These are phyloP conservation scores for Juglanconis oblonga DNA, from an alignment of 2,329 filamentous ascomycete genomes.

Conservation along the genomic window DNA sequence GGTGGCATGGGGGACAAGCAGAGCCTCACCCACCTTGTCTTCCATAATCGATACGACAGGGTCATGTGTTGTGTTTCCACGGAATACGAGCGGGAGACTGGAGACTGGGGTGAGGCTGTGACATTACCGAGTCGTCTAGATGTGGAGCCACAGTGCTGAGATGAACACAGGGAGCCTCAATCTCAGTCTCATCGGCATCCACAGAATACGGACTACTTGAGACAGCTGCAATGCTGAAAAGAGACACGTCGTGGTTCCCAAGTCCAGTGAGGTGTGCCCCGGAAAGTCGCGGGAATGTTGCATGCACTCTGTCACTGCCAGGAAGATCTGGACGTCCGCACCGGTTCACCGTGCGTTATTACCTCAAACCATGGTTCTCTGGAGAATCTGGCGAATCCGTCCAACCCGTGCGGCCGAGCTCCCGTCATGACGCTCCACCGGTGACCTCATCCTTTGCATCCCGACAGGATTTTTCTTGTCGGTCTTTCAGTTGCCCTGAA, in stretches of 20 bases:
- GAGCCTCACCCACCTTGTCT: constrained; percentile 2
- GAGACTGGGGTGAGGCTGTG: constrained; percentile 79
- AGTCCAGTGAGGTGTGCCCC: too few species aligned
- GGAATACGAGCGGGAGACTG: constrained; percentile 57
- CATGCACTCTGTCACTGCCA: background rate
- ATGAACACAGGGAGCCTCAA: background rate
- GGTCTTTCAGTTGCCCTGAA: too few species aligned
- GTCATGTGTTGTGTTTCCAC: constrained; percentile 75
- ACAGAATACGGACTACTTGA: background rate
- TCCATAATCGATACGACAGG: background rate
- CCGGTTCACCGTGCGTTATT: background rate
- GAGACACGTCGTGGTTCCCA: too few species aligned
- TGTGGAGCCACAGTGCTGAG: background rate
- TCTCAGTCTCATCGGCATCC: background rate
- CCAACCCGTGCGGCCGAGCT: background rate
- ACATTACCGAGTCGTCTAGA: background rate
- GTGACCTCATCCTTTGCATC: background rate
- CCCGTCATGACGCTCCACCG: background rate
- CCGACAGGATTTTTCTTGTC: background rate
- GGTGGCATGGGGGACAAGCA: background rate
- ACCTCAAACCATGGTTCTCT: background rate
- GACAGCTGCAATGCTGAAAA: too few species aligned
- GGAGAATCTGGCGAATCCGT: too few species aligned
- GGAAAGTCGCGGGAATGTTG: background rate
- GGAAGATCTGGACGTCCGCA: background rate